Evolutionary conservation across 2,329 filamentous ascomycete genomes (phyloP).

Genomic region (Trichoderma sp.): DNA sequence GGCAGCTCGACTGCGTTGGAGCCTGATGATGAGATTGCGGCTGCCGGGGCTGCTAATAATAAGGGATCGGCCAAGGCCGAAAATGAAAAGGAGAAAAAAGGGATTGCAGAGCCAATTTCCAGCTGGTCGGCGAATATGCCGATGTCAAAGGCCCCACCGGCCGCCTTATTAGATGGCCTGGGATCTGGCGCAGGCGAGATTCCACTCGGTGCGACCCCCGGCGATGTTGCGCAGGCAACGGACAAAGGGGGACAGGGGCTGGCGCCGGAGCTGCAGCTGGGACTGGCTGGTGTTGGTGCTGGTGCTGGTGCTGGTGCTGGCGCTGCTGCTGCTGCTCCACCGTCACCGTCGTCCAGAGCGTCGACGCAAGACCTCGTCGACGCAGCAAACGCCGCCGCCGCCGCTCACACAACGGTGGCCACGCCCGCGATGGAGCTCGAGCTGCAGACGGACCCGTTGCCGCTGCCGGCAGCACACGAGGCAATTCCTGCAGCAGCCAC

Average conservation of each 20-base stretch:
- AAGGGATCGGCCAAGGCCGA: constrained; percentile 19
- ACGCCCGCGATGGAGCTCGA: background rate
- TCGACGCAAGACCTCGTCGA: constrained; percentile 38
- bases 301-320: background rate
- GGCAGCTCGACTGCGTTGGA: background rate
- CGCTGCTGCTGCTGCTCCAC: constrained; percentile 18
- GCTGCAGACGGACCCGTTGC: background rate
- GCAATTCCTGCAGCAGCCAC: constrained; percentile 15
- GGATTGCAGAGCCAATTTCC: constrained; percentile 30
- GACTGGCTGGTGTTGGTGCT: too few species aligned
- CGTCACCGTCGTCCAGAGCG: constrained; percentile 31
- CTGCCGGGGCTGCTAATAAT: constrained; percentile 23
- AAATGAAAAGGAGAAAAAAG: constrained; percentile 25
- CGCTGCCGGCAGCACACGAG: constrained; percentile 11
- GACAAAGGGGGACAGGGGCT: constrained; percentile 25
- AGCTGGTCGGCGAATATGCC: constrained; percentile 33
- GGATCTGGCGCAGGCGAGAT: constrained; percentile 31
- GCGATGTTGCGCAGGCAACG: constrained; percentile 28
- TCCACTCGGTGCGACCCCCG: constrained; percentile 28
- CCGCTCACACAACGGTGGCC: constrained; percentile 26
- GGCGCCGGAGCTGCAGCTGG: background rate
- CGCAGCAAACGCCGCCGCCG: constrained; percentile 30
- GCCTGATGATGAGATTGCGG: constrained; percentile 3
- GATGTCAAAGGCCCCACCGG: constrained; percentile 23
- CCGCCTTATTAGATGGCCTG: constrained; percentile 26